These are phyloP conservation scores for Daldinia eschscholtzii DNA, from an alignment of 2,329 filamentous ascomycete genomes.

Conservation along the genomic window DNA sequence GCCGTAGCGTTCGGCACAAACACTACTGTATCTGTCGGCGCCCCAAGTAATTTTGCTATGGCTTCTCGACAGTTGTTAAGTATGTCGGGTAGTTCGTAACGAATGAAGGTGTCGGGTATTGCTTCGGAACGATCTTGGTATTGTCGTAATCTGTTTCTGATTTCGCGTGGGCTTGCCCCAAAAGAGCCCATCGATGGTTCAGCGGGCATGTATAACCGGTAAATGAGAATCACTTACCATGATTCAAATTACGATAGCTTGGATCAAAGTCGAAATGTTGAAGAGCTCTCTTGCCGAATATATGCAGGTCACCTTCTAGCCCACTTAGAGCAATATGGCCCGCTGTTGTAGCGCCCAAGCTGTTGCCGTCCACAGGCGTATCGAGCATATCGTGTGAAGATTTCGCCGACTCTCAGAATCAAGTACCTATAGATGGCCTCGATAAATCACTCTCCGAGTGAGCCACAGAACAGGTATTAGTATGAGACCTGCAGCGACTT, in stretches of 20 bases:
- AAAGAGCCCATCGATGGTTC: constrained; percentile 73
- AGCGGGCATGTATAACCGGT: constrained; percentile 2
- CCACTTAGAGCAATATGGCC: not conserved
- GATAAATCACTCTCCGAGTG: not conserved
- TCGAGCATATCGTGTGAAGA: not conserved
- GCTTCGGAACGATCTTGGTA: constrained; percentile 77
- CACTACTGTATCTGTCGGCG: constrained; percentile 74
- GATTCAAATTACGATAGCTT: constrained; percentile 80
- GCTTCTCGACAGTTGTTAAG: constrained; percentile 75
- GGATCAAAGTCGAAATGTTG: constrained; percentile 78
- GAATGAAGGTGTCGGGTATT: constrained; percentile 80
- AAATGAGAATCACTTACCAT: constrained; percentile 66
- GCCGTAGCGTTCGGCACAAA: constrained; percentile 86
- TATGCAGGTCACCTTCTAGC: not conserved
- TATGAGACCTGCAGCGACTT: not conserved
- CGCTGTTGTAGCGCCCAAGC: not conserved
- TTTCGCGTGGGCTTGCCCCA: constrained; percentile 75
- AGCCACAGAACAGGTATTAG: not conserved
- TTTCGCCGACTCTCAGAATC: not conserved
- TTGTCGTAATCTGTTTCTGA: constrained; percentile 70
- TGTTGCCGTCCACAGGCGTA: not conserved
- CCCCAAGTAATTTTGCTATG: constrained; percentile 75
- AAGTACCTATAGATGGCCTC: not conserved
- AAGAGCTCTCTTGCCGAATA: constrained; percentile 66
- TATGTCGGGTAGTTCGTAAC: constrained; percentile 72